A percentile compares a stretch with the other conserved stretches of the same genome.
These are phyloP conservation scores for Thamnidium elegans DNA, from an alignment of 192 early-diverging fungal genomes.

Conservation along the genomic window DNA sequence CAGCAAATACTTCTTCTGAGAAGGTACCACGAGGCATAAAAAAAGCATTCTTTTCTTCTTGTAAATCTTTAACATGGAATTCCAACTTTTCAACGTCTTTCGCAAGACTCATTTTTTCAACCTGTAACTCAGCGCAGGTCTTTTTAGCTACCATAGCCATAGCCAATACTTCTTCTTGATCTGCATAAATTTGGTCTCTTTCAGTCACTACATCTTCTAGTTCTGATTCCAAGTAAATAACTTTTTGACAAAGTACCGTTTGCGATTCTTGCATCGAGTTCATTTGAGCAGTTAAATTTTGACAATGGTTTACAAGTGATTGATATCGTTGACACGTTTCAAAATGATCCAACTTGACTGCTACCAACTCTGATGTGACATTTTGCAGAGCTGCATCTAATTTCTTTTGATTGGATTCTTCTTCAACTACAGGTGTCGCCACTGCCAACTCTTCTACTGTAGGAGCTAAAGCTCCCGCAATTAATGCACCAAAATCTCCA, in stretches of 20 bases:
- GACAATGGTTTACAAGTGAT: constrained; percentile 20
- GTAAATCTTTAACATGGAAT: constrained; percentile 11
- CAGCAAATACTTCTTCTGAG: constrained; percentile 31
- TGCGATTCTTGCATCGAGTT: constrained; percentile 24
- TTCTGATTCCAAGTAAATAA: constrained; percentile 26
- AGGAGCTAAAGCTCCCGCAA: constrained; percentile 25
- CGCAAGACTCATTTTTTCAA: constrained; percentile 27
- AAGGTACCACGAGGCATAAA: constrained; percentile 25
- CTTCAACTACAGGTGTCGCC: not conserved
- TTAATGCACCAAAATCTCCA: constrained; percentile 33
- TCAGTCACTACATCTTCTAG: constrained; percentile 27
- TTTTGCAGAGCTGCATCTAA: constrained; percentile 1
- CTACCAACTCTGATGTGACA: constrained; percentile 34
- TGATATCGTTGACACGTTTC: constrained; percentile 37
- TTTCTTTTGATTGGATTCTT: not conserved
- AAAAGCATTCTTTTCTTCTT: constrained; percentile 30
- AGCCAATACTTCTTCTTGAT: constrained; percentile 30
- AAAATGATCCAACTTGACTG: constrained; percentile 34
- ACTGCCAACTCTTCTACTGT: not conserved
- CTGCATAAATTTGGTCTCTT: constrained; percentile 23
- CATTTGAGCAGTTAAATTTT: constrained; percentile 22
- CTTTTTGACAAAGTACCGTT: constrained; percentile 10
- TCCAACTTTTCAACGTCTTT: constrained; percentile 29
- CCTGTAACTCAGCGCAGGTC: constrained; percentile 28
- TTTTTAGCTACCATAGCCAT: constrained; percentile 28